Conservation (phyloP, 345 rosid genomes). For the Murraya koenigii region DNA sequence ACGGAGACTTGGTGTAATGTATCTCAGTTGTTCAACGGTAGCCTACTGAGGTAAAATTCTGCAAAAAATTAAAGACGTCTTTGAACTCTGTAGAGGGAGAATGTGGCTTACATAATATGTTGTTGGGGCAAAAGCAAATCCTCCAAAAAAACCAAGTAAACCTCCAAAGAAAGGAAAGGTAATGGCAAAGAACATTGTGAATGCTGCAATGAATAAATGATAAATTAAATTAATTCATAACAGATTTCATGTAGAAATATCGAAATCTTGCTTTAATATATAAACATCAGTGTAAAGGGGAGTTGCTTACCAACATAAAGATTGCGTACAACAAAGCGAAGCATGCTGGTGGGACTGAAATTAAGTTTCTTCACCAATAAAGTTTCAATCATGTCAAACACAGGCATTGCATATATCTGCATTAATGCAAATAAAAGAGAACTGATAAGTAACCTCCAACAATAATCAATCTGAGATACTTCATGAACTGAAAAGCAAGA, state of each 20-base stretch:
- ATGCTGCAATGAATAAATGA: conserved; percentile 30
- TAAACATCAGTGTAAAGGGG: background rate
- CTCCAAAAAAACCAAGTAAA: conserved; percentile 65
- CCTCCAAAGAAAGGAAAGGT: conserved; percentile 78
- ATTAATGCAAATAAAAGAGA: background rate
- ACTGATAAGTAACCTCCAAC: background rate
- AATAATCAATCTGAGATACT: background rate
- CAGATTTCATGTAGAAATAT: background rate
- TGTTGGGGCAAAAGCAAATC: conserved; percentile 84
- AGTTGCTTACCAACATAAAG: conserved; percentile 49
- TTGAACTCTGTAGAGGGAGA: background rate
- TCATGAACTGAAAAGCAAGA: background rate
- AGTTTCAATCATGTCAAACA: conserved; percentile 68
- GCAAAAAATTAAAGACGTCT: no score
- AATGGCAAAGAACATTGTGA: conserved; percentile 66
- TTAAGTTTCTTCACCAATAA: conserved; percentile 50
- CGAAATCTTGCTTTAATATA: background rate
- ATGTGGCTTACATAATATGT: conserved; percentile 60
- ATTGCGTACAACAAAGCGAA: conserved; percentile 47
- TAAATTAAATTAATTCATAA: no score
- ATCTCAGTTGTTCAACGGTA: no score
- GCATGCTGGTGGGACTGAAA: conserved; percentile 33
- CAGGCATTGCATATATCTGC: conserved; percentile 66
- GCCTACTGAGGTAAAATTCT: no score
- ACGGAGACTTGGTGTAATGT: background rate